These are phyloP conservation scores for Sambucus nigra DNA, from an alignment of 129 eudicot genomes.

Conservation along the genomic window DNA sequence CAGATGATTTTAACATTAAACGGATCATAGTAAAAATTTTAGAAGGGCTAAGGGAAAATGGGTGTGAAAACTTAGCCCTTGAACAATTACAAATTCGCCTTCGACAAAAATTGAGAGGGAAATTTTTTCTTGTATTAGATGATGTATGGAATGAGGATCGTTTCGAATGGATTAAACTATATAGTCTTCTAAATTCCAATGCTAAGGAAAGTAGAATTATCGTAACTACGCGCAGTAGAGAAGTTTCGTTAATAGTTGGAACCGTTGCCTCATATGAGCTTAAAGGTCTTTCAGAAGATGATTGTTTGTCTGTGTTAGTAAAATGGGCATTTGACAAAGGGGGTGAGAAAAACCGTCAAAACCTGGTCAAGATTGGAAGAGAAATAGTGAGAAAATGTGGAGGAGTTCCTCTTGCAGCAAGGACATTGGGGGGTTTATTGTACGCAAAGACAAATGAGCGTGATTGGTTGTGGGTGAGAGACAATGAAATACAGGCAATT, in stretches of 20 bases:
- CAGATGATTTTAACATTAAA: not conserved
- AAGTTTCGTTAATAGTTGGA: not conserved
- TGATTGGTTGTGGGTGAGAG: not conserved
- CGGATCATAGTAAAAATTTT: not conserved
- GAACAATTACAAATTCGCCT: conserved; percentile 2
- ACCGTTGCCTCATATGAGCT: not conserved
- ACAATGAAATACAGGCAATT: not conserved
- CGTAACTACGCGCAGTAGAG: not conserved
- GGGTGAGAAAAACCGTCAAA: not conserved
- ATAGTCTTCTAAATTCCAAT: not conserved
- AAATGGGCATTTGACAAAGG: not conserved
- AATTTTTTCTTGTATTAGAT: conserved; percentile 7
- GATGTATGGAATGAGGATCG: conserved; percentile 9
- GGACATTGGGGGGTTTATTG: not conserved
- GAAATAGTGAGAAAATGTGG: conserved; percentile 1
- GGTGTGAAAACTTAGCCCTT: not conserved
- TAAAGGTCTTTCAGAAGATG: not conserved
- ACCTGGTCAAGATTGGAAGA: not conserved
- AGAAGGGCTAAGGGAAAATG: not conserved
- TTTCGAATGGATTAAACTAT: not conserved
- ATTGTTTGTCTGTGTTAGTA: conserved; percentile 2
- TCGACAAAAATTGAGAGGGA: not conserved
- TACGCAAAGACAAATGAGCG: not conserved
- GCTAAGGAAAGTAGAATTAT: conserved; percentile 4
- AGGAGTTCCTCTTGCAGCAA: conserved; percentile 3